These are phyloP conservation scores for Clavispora santaluciae DNA, from an alignment of 805 yeast species.

Conservation along the genomic window DNA sequence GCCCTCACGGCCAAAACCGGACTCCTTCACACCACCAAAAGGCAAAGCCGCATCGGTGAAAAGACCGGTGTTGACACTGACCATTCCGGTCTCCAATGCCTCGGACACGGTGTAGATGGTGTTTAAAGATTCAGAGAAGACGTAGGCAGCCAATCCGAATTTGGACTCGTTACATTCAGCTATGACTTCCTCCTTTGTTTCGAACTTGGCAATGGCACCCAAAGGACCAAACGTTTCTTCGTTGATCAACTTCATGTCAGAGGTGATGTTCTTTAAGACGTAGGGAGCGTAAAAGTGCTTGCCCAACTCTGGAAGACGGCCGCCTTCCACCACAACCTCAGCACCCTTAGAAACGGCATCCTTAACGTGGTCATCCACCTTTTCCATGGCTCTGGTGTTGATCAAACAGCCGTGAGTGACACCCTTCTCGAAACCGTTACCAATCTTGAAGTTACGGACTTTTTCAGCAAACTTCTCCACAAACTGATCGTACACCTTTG, in stretches of 20 bases:
- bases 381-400: constrained; percentile 44
- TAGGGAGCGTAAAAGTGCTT: constrained; percentile 52
- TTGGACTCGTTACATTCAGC: constrained; percentile 49
- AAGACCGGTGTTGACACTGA: constrained; percentile 73
- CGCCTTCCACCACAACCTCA: constrained; percentile 46
- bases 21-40: constrained; percentile 74
- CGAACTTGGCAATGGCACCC: constrained; percentile 52
- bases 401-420: constrained; percentile 57
- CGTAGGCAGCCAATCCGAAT: constrained; percentile 57
- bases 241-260: constrained; percentile 43
- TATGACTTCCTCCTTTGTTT: constrained; percentile 50
- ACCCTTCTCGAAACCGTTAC: constrained; percentile 49
- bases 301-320: constrained; percentile 46
- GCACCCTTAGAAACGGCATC: constrained; percentile 58
- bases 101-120: constrained; percentile 53
- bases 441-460: constrained; percentile 41
- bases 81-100: constrained; percentile 71
- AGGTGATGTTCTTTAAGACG: constrained; percentile 47
- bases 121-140: constrained; percentile 49
- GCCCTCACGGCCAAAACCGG: constrained; percentile 81
- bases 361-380: constrained; percentile 49
- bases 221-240: constrained; percentile 69
- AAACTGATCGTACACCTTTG: constrained; percentile 59
- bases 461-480: constrained; percentile 43
- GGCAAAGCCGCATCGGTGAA: constrained; percentile 64